A percentile compares a stretch with the other conserved stretches of the same genome.
Conservation (phyloP, 2,329 filamentous ascomycete species). For the Penicillium sp. region DNA sequence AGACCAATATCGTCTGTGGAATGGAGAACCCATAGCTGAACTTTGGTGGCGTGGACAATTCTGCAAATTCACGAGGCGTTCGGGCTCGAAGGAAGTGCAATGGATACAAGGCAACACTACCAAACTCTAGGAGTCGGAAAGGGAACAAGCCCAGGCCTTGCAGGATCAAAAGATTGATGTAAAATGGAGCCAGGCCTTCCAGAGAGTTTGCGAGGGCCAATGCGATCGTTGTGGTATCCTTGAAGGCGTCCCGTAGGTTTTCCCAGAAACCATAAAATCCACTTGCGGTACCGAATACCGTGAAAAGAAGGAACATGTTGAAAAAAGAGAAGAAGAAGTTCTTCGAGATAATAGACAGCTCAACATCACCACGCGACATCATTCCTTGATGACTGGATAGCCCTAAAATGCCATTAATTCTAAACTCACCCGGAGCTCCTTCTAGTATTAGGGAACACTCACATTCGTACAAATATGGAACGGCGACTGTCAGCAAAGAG, state of each 20-base stretch:
- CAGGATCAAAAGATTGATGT: slow-evolving; percentile 90
- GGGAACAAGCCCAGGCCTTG: slow-evolving; percentile 94
- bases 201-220: slow-evolving; percentile 76
- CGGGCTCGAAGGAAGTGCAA: slow-evolving; percentile 77
- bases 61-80: slow-evolving; percentile 86
- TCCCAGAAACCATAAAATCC: slow-evolving; percentile 70
- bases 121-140: slow-evolving; percentile 87
- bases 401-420: slow-evolving; percentile 44
- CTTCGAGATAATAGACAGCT: slow-evolving; percentile 93
- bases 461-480: slow-evolving; percentile 94
- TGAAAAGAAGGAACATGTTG: slow-evolving; percentile 97
- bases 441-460: slow-evolving; percentile 33
- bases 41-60: slow-evolving; percentile 77
- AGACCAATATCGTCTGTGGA: slow-evolving; percentile 87
- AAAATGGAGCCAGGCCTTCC: slow-evolving; percentile 77
- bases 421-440: background rate
- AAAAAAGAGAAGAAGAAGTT: slow-evolving; percentile 99
- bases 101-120: slow-evolving; percentile 81
- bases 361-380: slow-evolving; percentile 92
- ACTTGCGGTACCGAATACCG: slow-evolving; percentile 78
- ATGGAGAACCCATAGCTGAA: slow-evolving; percentile 98
- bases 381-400: slow-evolving; percentile 90
- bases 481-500: slow-evolving; percentile 83
- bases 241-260: slow-evolving; percentile 71
- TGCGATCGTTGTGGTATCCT: slow-evolving; percentile 79